A percentile compares a stretch with the other conserved stretches of the same genome.
These are phyloP conservation scores for Geranomyces michiganensis DNA, from an alignment of 192 early-diverging fungal species.

Conservation along the genomic window DNA sequence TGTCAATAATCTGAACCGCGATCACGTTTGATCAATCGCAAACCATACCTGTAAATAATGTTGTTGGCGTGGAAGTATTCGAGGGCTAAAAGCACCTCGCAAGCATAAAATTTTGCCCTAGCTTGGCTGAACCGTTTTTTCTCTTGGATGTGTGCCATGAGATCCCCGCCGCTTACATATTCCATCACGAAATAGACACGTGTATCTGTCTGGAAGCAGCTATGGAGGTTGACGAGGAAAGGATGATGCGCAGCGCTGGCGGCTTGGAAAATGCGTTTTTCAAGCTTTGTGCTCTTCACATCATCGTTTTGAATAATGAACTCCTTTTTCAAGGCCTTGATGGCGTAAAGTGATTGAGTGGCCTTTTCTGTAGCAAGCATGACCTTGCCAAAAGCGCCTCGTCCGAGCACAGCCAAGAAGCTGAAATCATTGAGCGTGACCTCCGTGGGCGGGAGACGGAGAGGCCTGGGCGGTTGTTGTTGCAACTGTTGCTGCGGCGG, in stretches of 20 bases:
- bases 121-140: conserved; percentile 82
- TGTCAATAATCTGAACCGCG: neutral
- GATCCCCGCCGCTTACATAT: conserved; percentile 93
- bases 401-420: conserved; percentile 84
- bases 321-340: conserved; percentile 95
- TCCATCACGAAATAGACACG: conserved; percentile 99
- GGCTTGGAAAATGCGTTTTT: conserved; percentile 90
- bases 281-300: conserved; percentile 69
- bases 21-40: neutral
- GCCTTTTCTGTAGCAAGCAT: conserved; percentile 92
- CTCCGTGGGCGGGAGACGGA: conserved; percentile 29
- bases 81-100: conserved; percentile 90
- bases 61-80: conserved; percentile 95
- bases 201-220: conserved; percentile 90
- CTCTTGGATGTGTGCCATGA: conserved; percentile 98
- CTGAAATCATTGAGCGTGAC: conserved; percentile 56
- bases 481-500: neutral
- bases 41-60: conserved; percentile 78
- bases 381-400: conserved; percentile 98
- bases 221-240: conserved; percentile 93
- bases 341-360: conserved; percentile 82
- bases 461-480: neutral
- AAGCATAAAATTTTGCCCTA: conserved; percentile 95
- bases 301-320: conserved; percentile 98
- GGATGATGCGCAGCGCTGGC: conserved; percentile 89